Evolutionary conservation across 176 grass and related monocot species (phyloP).

Genomic region (Zizania latifolia): DNA sequence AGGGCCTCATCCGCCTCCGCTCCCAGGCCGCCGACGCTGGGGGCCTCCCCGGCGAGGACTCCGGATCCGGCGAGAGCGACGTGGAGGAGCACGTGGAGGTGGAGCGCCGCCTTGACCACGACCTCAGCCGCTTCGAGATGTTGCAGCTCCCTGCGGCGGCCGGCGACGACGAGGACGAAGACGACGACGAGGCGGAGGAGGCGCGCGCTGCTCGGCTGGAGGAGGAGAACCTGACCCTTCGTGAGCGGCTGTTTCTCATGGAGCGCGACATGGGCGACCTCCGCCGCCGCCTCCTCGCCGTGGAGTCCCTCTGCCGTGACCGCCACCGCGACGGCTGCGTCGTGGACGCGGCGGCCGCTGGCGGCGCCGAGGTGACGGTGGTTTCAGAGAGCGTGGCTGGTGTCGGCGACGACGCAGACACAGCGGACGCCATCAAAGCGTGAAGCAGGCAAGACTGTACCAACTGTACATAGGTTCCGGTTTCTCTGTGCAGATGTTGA

Average conservation of each 20-base stretch:
- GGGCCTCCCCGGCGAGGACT: conserved; percentile 42
- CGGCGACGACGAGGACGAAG: neutral
- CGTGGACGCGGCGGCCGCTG: conserved; percentile 21
- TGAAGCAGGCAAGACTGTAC: neutral
- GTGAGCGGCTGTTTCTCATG: conserved; percentile 68
- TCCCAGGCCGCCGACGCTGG: conserved; percentile 32
- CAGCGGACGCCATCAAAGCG: conserved; percentile 12
- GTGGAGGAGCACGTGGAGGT: conserved; percentile 94
- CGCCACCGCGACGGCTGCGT: conserved; percentile 32
- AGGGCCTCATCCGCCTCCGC: conserved; percentile 88
- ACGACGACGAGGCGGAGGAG: conserved; percentile 42
- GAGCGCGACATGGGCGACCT: conserved; percentile 78
- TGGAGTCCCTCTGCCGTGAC: conserved; percentile 43
- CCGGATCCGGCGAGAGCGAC: conserved; percentile 83
- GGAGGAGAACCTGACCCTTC: conserved; percentile 84
- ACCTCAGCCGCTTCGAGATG: conserved; percentile 99
- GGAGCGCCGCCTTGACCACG: conserved; percentile 92
- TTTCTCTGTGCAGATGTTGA: conserved; percentile 34
- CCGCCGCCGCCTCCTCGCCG: conserved; percentile 44
- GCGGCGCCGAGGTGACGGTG: neutral
- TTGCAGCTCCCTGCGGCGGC: conserved; percentile 46
- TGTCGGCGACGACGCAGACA: neutral
- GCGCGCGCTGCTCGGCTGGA: conserved; percentile 47
- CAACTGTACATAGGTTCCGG: conserved; percentile 42
- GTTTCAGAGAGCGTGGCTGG: conserved; percentile 22